Base-by-base conservation (phyloP, 345 rosid genomes). In the Gynandropsis gynandra region DNA sequence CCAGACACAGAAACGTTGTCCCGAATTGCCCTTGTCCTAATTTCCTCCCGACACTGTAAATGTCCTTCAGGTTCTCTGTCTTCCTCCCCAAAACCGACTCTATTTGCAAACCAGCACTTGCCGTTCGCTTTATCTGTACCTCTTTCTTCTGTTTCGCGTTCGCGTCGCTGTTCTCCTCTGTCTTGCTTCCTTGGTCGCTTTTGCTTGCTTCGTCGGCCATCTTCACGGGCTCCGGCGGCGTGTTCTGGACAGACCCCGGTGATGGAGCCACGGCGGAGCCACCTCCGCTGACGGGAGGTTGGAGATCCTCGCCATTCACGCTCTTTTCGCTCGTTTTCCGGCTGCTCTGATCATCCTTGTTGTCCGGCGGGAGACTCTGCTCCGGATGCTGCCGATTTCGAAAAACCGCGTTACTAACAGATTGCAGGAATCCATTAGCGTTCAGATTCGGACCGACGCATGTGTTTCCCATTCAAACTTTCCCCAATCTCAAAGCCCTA, bases 21-120 rank as follows among this genome's bases (percentile, higher is more conserved):
- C 98, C 96, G 43, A 90, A 90, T 70, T 90, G 98, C 27, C 98
- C 96, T 72, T 90, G 98, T 0, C 98, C 98, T 54, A 90, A 59
- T 73, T 87, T 90, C 63, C 87, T 74, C 15, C 98, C 96, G 51
- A 90, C 79, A 65, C 75, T 81, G 42, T 72, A 90, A 3, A 77
- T 50, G 24, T 90, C 98, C 67, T 83, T 87, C 49, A 90, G 40
- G 52, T 87, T 87, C 54, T 72, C 92, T 7, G 98, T 82, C 59
- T 82, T 84, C 37, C 87, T 82, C 34, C 92, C 92, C 4, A 90
- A 54, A 1, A 90, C 92, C 0, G 98, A 83, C 0, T 79, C 95
- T 14, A 63, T 61, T 59, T 82, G 85, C 29, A 87, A 63, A 12
- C 82, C 93, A 0, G 71, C 73, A 57, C 94, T 81, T 0, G 88